Evolutionary conservation across 495 filamentous ascomycete species (phyloP).

Genomic region (Hypoxylon trugodes): DNA sequence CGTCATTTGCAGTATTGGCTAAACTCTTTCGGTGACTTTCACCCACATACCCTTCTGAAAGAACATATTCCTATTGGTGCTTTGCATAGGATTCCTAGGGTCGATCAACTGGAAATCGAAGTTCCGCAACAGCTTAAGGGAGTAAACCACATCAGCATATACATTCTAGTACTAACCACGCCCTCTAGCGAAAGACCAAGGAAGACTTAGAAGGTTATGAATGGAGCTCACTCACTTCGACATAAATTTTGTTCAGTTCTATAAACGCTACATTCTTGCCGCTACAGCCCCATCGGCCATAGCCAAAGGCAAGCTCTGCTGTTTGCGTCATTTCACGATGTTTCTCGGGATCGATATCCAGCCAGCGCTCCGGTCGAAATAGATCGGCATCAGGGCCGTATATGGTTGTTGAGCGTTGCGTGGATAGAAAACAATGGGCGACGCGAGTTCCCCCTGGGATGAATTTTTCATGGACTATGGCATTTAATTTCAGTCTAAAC

Average conservation of each 20-base stretch:
- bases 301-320: constrained; percentile 42
- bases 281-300: constrained; percentile 49
- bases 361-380: constrained; percentile 64
- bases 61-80: constrained; percentile 36
- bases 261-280: constrained; percentile 50
- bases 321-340: constrained; percentile 48
- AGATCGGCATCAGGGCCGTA: constrained; percentile 56
- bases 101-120: constrained; percentile 35
- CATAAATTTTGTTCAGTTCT: constrained; percentile 61
- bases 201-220: neutral
- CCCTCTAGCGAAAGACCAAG: neutral
- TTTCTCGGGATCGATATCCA: constrained; percentile 47
- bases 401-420: constrained; percentile 45
- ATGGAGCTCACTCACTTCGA: constrained; percentile 51
- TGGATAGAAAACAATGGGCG: constrained; percentile 38
- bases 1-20: neutral
- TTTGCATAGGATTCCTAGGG: constrained; percentile 19
- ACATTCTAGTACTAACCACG: neutral
- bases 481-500: constrained; percentile 48
- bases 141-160: constrained; percentile 1
- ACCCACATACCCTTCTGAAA: constrained; percentile 46
- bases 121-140: constrained; percentile 18
- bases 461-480: constrained; percentile 58
- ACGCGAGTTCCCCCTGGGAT: constrained; percentile 67
- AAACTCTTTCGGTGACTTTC: constrained; percentile 33